Evolutionary conservation across 768 basidiomycete genomes (phyloP).

Genomic region (Lenzites betulinus): DNA sequence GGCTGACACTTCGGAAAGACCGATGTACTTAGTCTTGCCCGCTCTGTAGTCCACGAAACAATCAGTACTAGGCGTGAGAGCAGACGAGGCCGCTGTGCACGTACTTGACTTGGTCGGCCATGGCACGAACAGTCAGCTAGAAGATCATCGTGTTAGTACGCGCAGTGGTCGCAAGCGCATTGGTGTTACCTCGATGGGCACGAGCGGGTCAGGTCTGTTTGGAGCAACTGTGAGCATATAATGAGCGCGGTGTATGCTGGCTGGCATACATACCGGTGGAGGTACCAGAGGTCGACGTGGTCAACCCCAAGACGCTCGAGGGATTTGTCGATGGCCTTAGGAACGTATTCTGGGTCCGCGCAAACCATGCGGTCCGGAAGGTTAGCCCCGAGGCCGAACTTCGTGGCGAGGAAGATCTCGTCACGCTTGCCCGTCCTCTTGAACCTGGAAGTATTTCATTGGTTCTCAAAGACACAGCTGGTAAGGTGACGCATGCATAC

Average conservation of each 20-base stretch:
- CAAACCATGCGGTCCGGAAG: conserved; percentile 20
- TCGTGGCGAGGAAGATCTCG: conserved; percentile 64
- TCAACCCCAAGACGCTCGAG: conserved; percentile 41
- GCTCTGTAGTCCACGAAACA: conserved; percentile 17
- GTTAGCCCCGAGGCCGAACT: conserved; percentile 45
- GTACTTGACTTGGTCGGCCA: conserved; percentile 30
- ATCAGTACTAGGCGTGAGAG: neutral
- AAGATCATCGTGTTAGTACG: neutral
- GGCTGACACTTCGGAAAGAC: conserved; percentile 34
- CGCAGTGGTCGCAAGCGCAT: conserved; percentile 13
- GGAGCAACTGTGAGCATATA: conserved; percentile 12
- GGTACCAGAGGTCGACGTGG: conserved; percentile 42
- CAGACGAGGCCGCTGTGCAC: neutral
- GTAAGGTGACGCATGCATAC: conserved; percentile 11
- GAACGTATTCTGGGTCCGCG: conserved; percentile 45
- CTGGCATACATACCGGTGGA: conserved; percentile 33
- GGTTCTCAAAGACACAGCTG: too few relatives aligned
- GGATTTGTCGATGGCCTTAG: conserved; percentile 39
- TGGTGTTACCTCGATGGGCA: conserved; percentile 27
- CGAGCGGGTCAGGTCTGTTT: conserved; percentile 29
- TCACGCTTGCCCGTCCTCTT: conserved; percentile 50
- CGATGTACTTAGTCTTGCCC: conserved; percentile 30
- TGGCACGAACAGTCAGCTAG: conserved; percentile 23
- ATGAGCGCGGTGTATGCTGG: conserved; percentile 7
- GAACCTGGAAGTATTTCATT: conserved; percentile 39